These are phyloP conservation scores for Rhodotorula sp. DNA, from an alignment of 1,284 basidiomycete species.

Conservation along the genomic window DNA sequence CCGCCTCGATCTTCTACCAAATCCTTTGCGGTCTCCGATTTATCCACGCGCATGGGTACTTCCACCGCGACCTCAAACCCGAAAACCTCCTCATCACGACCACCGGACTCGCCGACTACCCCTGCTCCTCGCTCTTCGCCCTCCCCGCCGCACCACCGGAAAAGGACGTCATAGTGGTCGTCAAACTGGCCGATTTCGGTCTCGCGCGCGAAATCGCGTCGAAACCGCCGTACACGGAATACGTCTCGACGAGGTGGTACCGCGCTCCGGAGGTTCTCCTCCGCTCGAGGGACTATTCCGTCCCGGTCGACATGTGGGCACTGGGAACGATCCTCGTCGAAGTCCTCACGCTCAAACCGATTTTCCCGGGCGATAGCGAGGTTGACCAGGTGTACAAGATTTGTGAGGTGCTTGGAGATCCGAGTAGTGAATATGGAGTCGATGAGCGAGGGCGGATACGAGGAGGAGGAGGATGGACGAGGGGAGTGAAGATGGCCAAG, in stretches of 20 bases:
- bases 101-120: conserved; percentile 91
- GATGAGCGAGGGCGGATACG: conserved; percentile 67
- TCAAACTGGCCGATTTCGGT: conserved; percentile 98
- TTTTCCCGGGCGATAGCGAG: conserved; percentile 97
- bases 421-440: conserved; percentile 73
- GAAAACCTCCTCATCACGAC: conserved; percentile 99
- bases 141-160: conserved; percentile 55
- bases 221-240: conserved; percentile 93
- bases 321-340: conserved; percentile 97
- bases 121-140: conserved; percentile 53
- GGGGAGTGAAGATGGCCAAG: conserved; percentile 80
- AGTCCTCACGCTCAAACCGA: conserved; percentile 86
- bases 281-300: conserved; percentile 85
- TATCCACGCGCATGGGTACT: conserved; percentile 89
- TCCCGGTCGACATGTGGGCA: conserved; percentile 99
- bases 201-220: conserved; percentile 87
- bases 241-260: conserved; percentile 99
- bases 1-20: conserved; percentile 92
- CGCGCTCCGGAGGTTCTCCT: conserved; percentile 96
- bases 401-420: conserved; percentile 89
- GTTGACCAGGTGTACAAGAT: conserved; percentile 90
- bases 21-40: conserved; percentile 87
- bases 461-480: conserved; percentile 85
- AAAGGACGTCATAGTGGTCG: conserved; percentile 92
- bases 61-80: conserved; percentile 99